These are phyloP conservation scores for Sordaria brevicollis DNA, from an alignment of 495 filamentous ascomycete genomes.

Conservation along the genomic window DNA sequence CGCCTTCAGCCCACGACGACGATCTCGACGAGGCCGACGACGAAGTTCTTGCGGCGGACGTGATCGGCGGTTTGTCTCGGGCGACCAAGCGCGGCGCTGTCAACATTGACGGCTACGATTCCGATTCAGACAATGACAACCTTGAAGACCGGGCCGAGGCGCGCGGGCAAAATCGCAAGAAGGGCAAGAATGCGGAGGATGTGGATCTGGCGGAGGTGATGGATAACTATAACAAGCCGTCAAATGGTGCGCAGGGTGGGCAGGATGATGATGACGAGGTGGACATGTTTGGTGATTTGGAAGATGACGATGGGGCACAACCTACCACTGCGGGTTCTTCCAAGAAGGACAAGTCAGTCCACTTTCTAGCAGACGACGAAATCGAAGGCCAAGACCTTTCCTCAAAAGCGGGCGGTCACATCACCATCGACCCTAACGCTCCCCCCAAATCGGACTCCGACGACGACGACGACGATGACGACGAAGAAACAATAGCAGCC, in stretches of 20 bases:
- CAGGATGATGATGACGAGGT: conserved; percentile 53
- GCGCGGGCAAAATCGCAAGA: conserved; percentile 36
- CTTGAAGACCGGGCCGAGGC: conserved; percentile 62
- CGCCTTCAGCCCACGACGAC: conserved; percentile 63
- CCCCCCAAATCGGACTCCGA: conserved; percentile 47
- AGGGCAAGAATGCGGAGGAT: conserved; percentile 30
- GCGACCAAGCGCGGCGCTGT: conserved; percentile 82
- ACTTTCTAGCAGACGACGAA: conserved; percentile 62
- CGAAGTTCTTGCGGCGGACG: conserved; percentile 76
- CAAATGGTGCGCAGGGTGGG: conserved; percentile 15
- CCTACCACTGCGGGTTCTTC: conserved; percentile 13
- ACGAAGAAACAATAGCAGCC: conserved; percentile 56
- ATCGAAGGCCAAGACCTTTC: conserved; percentile 78
- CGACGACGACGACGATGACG: conserved; percentile 57
- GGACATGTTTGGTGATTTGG: conserved; percentile 88
- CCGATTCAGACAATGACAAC: conserved; percentile 85
- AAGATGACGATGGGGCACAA: conserved; percentile 51
- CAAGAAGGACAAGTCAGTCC: conserved; percentile 67
- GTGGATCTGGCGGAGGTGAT: conserved; percentile 32
- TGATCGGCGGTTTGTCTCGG: conserved; percentile 71
- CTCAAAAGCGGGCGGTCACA: conserved; percentile 61
- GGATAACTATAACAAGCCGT: conserved; percentile 29
- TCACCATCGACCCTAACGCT: conserved; percentile 36
- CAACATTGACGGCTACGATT: conserved; percentile 94
- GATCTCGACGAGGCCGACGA: conserved; percentile 53